Percentiles rank a stretch among this genome's conserved stretches.
phyloP scores from a whole-genome alignment of 106 monocot species.

The Dioscorea dumetorum region DNA sequence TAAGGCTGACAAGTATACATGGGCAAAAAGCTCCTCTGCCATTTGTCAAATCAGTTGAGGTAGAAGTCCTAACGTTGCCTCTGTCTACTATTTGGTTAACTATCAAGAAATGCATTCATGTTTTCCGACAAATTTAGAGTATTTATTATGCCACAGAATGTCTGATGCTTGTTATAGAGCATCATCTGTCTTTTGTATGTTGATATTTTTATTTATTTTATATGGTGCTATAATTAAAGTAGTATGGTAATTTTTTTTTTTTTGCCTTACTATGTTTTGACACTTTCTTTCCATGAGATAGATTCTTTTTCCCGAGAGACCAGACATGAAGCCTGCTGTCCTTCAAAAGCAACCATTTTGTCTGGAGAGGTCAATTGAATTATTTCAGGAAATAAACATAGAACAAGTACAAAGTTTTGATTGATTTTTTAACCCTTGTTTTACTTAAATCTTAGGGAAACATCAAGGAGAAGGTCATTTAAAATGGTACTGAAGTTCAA shows the following conservation, averaged over 20 bases:
- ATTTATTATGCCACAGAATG: too few relatives aligned
- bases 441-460: conserved; percentile 40
- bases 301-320: conserved; percentile 82
- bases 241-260: neutral
- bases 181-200: too few relatives aligned
- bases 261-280: neutral
- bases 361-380: conserved; percentile 52
- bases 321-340: conserved; percentile 59
- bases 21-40: conserved; percentile 66
- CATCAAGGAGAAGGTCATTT: conserved; percentile 45
- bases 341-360: conserved; percentile 73
- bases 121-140: too few relatives aligned
- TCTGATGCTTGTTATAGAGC: too few relatives aligned
- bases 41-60: conserved; percentile 85
- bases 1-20: conserved; percentile 73
- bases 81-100: neutral
- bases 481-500: conserved; percentile 69
- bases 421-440: neutral
- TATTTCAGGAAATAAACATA: neutral
- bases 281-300: conserved; percentile 9
- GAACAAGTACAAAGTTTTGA: neutral
- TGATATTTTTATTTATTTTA: too few relatives aligned
- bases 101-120: neutral
- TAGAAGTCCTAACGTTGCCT: conserved; percentile 13
- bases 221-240: too few relatives aligned